A percentile compares a stretch with the other conserved stretches of the same genome.
phyloP scores from a whole-genome alignment of 139 green algal species.

The Chlamydomonas sp. region DNA sequence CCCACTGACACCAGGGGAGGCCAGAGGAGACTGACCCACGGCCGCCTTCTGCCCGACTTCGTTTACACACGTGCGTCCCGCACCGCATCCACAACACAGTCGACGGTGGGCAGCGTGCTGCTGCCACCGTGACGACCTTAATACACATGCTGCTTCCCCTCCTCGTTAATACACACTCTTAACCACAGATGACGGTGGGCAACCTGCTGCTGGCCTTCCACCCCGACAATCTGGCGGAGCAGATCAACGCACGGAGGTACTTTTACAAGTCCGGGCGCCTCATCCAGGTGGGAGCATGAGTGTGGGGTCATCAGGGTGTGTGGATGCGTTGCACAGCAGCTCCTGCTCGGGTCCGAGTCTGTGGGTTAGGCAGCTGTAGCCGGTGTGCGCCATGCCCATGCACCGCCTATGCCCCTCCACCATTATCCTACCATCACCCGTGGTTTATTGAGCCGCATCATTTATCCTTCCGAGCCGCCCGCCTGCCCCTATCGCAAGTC shows the following conservation, averaged over 20 bases:
- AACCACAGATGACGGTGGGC: neutral
- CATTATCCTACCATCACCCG: neutral
- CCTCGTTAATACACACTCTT: too few relatives aligned
- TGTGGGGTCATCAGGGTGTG: neutral
- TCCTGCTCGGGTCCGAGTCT: too few relatives aligned
- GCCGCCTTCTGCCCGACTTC: neutral
- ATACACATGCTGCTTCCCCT: neutral
- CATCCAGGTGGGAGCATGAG: neutral
- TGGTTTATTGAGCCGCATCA: too few relatives aligned
- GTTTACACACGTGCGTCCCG: too few relatives aligned
- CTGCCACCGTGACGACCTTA: conserved; percentile 22
- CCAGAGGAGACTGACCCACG: too few relatives aligned
- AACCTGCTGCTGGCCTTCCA: conserved; percentile 38
- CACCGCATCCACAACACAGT: neutral
- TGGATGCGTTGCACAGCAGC: neutral
- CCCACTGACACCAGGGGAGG: too few relatives aligned
- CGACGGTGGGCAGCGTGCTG: conserved; percentile 18
- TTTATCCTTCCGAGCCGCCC: too few relatives aligned
- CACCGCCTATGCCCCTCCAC: neutral
- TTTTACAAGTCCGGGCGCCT: conserved; percentile 33
- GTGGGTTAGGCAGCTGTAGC: too few relatives aligned
- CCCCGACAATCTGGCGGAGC: conserved; percentile 18
- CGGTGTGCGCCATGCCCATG: too few relatives aligned
- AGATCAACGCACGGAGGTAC: conserved; percentile 30
- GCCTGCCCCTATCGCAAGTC: too few relatives aligned